These are phyloP conservation scores for Gastrolobium bilobum DNA, from an alignment of 306 rosid genomes.

Conservation along the genomic window DNA sequence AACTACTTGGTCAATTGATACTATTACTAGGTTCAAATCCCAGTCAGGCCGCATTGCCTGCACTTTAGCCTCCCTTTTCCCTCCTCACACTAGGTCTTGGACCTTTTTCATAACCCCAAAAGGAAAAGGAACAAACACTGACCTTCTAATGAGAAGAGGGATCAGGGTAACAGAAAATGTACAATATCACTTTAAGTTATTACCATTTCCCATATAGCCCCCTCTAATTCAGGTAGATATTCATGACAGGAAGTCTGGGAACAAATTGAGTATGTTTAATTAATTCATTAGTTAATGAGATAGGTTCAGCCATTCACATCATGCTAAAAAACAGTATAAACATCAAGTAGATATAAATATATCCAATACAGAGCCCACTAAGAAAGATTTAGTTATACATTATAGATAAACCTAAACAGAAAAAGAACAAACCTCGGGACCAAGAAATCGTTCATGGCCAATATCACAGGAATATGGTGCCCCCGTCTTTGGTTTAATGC, in stretches of 20 bases:
- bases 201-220: conserved; percentile 3
- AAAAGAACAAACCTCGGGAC: conserved; percentile 86
- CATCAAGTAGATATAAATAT: conserved; percentile 8
- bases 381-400: conserved; percentile 2
- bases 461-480: conserved; percentile 98
- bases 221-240: conserved; percentile 2
- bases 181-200: neutral
- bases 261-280: neutral
- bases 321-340: conserved; percentile 1
- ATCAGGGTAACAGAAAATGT: neutral
- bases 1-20: conserved; percentile 29
- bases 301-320: conserved; percentile 14
- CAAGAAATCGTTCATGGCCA: conserved; percentile 98
- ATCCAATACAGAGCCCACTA: conserved; percentile 11
- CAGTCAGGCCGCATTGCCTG: neutral
- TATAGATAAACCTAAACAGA: conserved; percentile 28
- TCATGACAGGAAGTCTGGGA: conserved; percentile 12
- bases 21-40: conserved; percentile 16
- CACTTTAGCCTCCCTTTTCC: conserved; percentile 14
- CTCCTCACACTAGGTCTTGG: neutral
- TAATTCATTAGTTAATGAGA: neutral
- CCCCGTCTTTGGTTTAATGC: conserved; percentile 97
- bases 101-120: conserved; percentile 23
- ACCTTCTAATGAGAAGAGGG: conserved; percentile 35
- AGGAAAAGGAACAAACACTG: conserved; percentile 9